phyloP scores from a whole-genome alignment of 2,329 filamentous ascomycete genomes.

The Achaetomium macrosporum region DNA sequence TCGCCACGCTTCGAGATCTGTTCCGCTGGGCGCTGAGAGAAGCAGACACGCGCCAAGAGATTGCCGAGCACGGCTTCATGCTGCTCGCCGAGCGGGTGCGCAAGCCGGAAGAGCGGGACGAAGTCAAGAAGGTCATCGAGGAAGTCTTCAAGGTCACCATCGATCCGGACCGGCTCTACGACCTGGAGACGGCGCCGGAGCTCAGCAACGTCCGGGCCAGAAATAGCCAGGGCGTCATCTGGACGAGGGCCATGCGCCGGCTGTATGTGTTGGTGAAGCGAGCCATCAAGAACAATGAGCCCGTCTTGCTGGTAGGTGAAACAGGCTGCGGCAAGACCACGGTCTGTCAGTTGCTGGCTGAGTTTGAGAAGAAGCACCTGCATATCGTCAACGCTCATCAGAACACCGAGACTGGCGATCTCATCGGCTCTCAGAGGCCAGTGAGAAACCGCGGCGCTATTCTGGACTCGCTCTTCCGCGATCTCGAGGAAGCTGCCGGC shows the following conservation, averaged over 20 bases:
- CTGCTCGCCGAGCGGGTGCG: conserved; percentile 89
- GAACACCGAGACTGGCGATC: conserved; percentile 93
- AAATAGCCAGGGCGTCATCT: conserved; percentile 67
- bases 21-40: conserved; percentile 90
- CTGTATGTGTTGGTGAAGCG: conserved; percentile 84
- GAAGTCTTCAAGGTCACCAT: conserved; percentile 82
- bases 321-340: conserved; percentile 98
- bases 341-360: conserved; percentile 85
- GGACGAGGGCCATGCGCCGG: conserved; percentile 91
- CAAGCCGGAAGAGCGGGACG: conserved; percentile 77
- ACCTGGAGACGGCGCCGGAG: conserved; percentile 50
- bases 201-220: conserved; percentile 43
- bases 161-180: conserved; percentile 68
- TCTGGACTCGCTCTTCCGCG: conserved; percentile 57
- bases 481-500: conserved; percentile 47
- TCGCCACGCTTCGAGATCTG: conserved; percentile 90
- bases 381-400: conserved; percentile 96
- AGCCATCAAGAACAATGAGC: conserved; percentile 84
- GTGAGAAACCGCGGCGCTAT: conserved; percentile 77
- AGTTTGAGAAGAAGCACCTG: conserved; percentile 68
- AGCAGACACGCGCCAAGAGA: conserved; percentile 78
- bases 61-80: conserved; percentile 94
- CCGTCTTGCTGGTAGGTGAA: conserved; percentile 89
- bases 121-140: conserved; percentile 85
- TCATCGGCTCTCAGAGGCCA: conserved; percentile 92